These are phyloP conservation scores for Amanita muscaria DNA, from an alignment of 768 basidiomycete species.

Conservation along the genomic window DNA sequence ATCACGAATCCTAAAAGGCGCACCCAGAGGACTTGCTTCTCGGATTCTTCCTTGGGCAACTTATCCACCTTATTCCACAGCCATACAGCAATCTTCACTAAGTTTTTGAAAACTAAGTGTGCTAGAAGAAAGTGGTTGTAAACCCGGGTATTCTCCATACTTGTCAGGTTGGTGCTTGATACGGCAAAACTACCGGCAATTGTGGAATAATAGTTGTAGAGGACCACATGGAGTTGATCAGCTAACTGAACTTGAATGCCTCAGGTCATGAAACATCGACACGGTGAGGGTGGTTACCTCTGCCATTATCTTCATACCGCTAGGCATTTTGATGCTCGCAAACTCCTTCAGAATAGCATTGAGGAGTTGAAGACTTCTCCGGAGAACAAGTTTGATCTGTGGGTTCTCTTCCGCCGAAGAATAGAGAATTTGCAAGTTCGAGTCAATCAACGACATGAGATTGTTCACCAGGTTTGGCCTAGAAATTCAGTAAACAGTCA, in stretches of 20 bases:
- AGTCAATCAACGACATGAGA: conserved; percentile 48
- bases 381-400: conserved; percentile 39
- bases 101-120: conserved; percentile 68
- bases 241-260: conserved; percentile 35
- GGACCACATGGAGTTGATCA: conserved; percentile 39
- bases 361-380: conserved; percentile 54
- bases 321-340: conserved; percentile 57
- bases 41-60: conserved; percentile 32
- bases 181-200: conserved; percentile 34
- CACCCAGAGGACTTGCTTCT: conserved; percentile 48
- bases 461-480: conserved; percentile 56
- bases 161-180: conserved; percentile 31
- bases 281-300: conserved; percentile 30
- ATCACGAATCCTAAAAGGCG: conserved; percentile 5
- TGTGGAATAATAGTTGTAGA: conserved; percentile 55
- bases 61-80: conserved; percentile 49
- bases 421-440: conserved; percentile 42
- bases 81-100: conserved; percentile 66
- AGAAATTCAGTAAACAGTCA: background rate
- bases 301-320: conserved; percentile 58
- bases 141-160: conserved; percentile 30
- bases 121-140: conserved; percentile 40
- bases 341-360: conserved; percentile 66
- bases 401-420: conserved; percentile 31
- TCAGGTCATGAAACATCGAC: conserved; percentile 1